Evolutionary conservation across 257 asterid genomes (phyloP).

Genomic region (Cruciata laevipes): DNA sequence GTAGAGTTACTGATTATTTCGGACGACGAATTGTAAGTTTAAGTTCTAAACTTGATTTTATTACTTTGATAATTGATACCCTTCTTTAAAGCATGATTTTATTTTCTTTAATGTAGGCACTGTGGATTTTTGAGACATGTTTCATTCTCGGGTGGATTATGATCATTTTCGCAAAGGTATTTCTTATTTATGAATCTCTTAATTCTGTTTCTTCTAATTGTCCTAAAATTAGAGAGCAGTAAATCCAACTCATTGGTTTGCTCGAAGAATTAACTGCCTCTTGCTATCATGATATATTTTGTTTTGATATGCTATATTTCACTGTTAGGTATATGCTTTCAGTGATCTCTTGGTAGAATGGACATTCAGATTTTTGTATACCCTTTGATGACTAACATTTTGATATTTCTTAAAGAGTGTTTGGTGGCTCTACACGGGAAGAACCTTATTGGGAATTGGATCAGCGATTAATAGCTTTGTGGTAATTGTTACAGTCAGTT

Average conservation of each 20-base stretch:
- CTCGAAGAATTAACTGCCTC: background rate
- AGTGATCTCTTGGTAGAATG: background rate
- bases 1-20: conserved; percentile 14
- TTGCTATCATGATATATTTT: background rate
- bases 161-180: conserved; percentile 19
- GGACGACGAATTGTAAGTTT: conserved; percentile 21
- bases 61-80: background rate
- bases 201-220: background rate
- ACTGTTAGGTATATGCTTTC: background rate
- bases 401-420: conserved; percentile 12
- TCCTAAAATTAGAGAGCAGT: background rate
- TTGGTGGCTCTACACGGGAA: conserved; percentile 24
- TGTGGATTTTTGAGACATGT: conserved; percentile 17
- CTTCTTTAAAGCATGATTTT: background rate
- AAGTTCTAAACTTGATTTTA: background rate
- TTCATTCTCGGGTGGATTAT: conserved; percentile 19
- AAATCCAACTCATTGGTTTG: background rate
- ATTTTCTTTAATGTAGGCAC: conserved; percentile 9
- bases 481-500: conserved; percentile 12
- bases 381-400: background rate
- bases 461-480: conserved; percentile 22
- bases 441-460: conserved; percentile 19
- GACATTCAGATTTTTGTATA: background rate
- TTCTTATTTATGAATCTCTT: background rate
- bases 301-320: background rate